A percentile compares a stretch with the other conserved stretches of the same genome.
Conservation (phyloP, 2,329 filamentous ascomycete genomes). For the Epichloe coenophiala region DNA sequence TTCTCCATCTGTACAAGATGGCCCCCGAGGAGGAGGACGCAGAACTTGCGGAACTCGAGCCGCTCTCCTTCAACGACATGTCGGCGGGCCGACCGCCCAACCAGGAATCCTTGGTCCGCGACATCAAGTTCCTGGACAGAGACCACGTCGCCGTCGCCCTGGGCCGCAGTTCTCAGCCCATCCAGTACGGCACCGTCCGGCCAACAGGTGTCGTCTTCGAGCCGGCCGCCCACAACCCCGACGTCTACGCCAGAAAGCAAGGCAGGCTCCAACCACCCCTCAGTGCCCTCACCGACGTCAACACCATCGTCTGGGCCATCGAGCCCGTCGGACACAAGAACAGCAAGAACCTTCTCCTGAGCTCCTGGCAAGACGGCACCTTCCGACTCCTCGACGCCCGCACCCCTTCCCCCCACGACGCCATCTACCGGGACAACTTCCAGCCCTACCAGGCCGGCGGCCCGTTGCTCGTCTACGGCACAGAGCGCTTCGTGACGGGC, state of each 20-base stretch:
- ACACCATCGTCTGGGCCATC: constrained; percentile 30
- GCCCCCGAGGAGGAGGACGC: constrained; percentile 2
- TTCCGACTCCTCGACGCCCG: constrained; percentile 37
- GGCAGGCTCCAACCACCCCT: too few relatives aligned
- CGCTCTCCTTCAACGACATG: constrained; percentile 15
- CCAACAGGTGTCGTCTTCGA: constrained; percentile 29
- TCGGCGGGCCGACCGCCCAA: constrained; percentile 7
- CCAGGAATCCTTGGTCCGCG: constrained; percentile 16
- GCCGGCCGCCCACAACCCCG: constrained; percentile 18
- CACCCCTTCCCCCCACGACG: constrained; percentile 30
- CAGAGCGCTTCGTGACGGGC: constrained; percentile 37
- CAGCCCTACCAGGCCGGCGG: constrained; percentile 32
- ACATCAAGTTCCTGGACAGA: constrained; percentile 31
- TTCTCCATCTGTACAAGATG: constrained; percentile 18
- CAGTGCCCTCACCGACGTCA: constrained; percentile 12
- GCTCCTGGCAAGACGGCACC: constrained; percentile 40
- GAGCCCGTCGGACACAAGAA: constrained; percentile 27
- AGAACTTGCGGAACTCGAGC: constrained; percentile 6
- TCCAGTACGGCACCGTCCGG: constrained; percentile 32
- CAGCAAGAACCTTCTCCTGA: constrained; percentile 30
- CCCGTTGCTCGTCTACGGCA: constrained; percentile 34
- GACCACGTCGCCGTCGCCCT: constrained; percentile 32
- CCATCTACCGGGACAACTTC: constrained; percentile 39
- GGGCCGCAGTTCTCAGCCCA: constrained; percentile 26
- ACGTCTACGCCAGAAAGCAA: too few relatives aligned